phyloP scores from a whole-genome alignment of 2,329 filamentous ascomycete genomes.

The Fusarium pilosicola region DNA sequence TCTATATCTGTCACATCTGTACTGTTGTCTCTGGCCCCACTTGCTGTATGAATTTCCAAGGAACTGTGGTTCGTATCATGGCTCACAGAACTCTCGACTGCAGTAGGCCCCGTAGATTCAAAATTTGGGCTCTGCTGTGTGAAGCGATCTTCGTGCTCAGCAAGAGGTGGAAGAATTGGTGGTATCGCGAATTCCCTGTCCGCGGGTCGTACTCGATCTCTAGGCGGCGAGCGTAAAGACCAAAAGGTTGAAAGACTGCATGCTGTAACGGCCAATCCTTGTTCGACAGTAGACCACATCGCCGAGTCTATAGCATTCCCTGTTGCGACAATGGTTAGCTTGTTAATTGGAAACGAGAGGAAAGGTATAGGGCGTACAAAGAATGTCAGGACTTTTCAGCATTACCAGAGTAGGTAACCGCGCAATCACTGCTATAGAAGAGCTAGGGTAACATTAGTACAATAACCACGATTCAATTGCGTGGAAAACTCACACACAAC shows the following conservation, averaged over 20 bases:
- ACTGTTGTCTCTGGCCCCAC: no score
- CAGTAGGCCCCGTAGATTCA: no score
- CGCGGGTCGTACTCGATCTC: neutral
- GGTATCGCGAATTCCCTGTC: neutral
- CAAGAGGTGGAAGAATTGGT: neutral
- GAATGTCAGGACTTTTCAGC: neutral
- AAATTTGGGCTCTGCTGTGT: accelerated
- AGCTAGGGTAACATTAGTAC: neutral
- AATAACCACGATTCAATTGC: accelerated
- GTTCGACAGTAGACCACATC: neutral
- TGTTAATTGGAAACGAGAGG: neutral
- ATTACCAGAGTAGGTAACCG: neutral
- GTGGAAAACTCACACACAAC: neutral
- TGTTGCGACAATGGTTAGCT: accelerated
- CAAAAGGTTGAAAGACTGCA: neutral
- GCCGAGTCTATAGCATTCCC: neutral
- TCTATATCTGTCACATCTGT: no score
- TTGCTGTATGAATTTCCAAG: no score
- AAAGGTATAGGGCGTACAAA: neutral
- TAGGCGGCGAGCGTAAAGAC: neutral
- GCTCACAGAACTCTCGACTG: no score
- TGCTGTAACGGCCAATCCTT: neutral
- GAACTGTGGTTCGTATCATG: no score
- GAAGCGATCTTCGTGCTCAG: neutral
- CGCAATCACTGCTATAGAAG: neutral